Percentiles rank a stretch among this genome's conserved stretches.
These are phyloP conservation scores for Lachnellula arida DNA, from an alignment of 2,329 filamentous ascomycete species.

Conservation along the genomic window DNA sequence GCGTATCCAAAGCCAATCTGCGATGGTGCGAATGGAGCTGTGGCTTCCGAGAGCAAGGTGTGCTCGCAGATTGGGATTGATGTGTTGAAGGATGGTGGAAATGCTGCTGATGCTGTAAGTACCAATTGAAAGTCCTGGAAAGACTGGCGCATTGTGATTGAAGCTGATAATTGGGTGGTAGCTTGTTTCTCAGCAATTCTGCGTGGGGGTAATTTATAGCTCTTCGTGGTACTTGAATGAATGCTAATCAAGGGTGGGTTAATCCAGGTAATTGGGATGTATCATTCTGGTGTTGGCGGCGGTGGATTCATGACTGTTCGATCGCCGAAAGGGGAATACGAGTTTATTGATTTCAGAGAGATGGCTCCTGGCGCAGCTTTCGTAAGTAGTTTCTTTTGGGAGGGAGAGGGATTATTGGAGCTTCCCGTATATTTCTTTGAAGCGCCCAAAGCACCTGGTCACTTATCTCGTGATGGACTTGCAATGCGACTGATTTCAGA, in stretches of 20 bases:
- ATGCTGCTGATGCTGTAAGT: constrained; percentile 48
- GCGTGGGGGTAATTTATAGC: constrained; percentile 48
- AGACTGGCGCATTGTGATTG: neutral
- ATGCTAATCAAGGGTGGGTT: too few species aligned
- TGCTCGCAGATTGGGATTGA: constrained; percentile 67
- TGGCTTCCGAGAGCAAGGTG: constrained; percentile 64
- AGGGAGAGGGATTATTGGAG: too few species aligned
- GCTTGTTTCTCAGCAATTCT: constrained; percentile 50
- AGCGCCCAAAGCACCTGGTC: too few species aligned
- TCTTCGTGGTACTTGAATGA: too few species aligned
- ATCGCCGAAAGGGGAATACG: constrained; percentile 54
- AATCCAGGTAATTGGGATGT: constrained; percentile 49
- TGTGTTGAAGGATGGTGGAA: constrained; percentile 54
- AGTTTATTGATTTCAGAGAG: constrained; percentile 66
- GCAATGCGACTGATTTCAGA: too few species aligned
- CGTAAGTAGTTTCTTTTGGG: neutral
- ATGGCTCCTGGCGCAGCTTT: constrained; percentile 57
- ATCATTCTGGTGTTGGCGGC: constrained; percentile 58
- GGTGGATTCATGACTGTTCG: constrained; percentile 64
- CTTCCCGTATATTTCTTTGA: too few species aligned
- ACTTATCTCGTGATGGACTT: too few species aligned
- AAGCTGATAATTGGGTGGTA: constrained; percentile 21
- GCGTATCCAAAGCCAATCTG: neutral
- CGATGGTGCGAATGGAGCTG: constrained; percentile 48
- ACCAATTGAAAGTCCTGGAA: too few species aligned